Base-by-base conservation (phyloP, 805 yeast genomes). In the Saccharomycopsis olivae region DNA sequence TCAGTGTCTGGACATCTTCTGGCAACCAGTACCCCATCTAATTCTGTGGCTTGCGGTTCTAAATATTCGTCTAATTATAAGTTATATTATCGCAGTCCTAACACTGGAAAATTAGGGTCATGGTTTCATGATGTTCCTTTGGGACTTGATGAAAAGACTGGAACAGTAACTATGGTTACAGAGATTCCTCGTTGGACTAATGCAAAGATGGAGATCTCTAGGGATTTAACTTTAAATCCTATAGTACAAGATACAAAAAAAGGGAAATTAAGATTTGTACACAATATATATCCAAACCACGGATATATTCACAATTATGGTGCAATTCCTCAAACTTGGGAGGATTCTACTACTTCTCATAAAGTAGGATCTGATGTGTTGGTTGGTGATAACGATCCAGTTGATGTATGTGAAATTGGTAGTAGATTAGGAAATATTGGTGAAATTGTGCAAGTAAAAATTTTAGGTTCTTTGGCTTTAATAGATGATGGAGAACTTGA, bases 131-230 rank as follows among this genome's bases (percentile, higher is more conserved):
- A 82, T 58, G 76, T 83, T 50, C 92, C 94, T 49, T 73, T 92
- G 61, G 88, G 79, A 57, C 96, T 97, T 54, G 92, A 89, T 65
- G 84, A 86, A 61, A 88, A 84, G 58, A 82, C 84, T 69, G 78
- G 88, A 56, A 73, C 88, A 53, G 69, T 82, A 52, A 83, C 82
- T 73, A 80, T 85, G 83, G 71, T 92, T 54, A 96, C 92, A 49
- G 98, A 92, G 67, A 87, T 92, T 51, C 98, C 98, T 59, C 82
- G 97, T 65, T 89, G 96, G 96, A 74, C 95, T 57, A 92, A 92
- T 61, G 97, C 96, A 50, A 92, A 92, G 71, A 71, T 88, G 62
- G 98, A 92, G 65, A 87, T 88, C 64, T 75, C 82, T 61, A 88
- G 87, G 68, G 94, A 83, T 54, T 66, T 66, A 53, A 64, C 73